These are phyloP conservation scores for Blastobotrys buckinghamii DNA, from an alignment of 1,139 yeast genomes.

Conservation along the genomic window DNA sequence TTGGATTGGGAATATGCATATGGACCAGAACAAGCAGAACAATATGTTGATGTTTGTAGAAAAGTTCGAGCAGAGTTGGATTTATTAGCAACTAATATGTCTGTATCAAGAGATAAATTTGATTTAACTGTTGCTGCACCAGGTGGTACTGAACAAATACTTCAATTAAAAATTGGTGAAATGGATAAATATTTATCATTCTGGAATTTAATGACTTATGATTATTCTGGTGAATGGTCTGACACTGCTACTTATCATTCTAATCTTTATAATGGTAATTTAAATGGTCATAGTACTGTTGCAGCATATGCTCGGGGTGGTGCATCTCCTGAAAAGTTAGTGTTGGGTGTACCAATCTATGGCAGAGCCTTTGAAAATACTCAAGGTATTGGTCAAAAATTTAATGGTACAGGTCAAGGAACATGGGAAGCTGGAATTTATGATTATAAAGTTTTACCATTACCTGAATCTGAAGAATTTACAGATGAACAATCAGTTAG, in stretches of 20 bases:
- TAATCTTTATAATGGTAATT: slow-evolving; percentile 51
- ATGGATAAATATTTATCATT: slow-evolving; percentile 56
- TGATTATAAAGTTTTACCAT: slow-evolving; percentile 51
- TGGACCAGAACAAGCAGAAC: slow-evolving; percentile 40
- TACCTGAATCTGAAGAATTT: slow-evolving; percentile 38
- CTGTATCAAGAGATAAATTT: slow-evolving; percentile 33
- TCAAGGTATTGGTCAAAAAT: slow-evolving; percentile 39
- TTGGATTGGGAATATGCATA: slow-evolving; percentile 92
- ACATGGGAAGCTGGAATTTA: slow-evolving; percentile 44
- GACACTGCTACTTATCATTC: slow-evolving; percentile 57
- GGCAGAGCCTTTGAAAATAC: slow-evolving; percentile 65
- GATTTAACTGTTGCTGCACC: slow-evolving; percentile 73
- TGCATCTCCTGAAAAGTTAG: slow-evolving; percentile 46
- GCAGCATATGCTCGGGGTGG: slow-evolving; percentile 40
- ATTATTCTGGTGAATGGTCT: slow-evolving; percentile 79
- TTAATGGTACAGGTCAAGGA: slow-evolving; percentile 44
- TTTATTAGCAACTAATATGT: slow-evolving; percentile 30
- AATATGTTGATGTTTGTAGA: slow-evolving; percentile 43
- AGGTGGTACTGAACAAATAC: slow-evolving; percentile 47
- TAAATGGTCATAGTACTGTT: slow-evolving; percentile 49
- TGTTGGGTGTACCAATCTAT: slow-evolving; percentile 84
- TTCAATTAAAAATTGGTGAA: slow-evolving; percentile 39
- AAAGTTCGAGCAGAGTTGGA: slow-evolving; percentile 42
- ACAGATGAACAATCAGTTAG: slow-evolving; percentile 51
- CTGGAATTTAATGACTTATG: slow-evolving; percentile 92